Percentiles rank a stretch among this genome's conserved stretches.
phyloP scores from a whole-genome alignment of 192 early-diverging fungal genomes.

The Entrophospora sp. region DNA sequence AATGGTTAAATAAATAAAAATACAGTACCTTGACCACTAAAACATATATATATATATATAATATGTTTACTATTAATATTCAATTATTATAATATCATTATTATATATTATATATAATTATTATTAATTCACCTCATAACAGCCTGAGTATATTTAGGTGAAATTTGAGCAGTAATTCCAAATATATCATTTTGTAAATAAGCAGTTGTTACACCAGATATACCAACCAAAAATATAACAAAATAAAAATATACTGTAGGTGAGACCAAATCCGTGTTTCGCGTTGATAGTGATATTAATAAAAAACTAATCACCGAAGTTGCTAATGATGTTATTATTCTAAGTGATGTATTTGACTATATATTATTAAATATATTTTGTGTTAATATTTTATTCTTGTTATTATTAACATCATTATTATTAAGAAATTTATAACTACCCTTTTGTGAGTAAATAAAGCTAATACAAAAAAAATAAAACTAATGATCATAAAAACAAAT shows the following conservation, averaged over 20 bases:
- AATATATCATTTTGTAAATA: conserved; percentile 60
- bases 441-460: conserved; percentile 43
- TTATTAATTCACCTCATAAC: conserved; percentile 50
- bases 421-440: conserved; percentile 27
- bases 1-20: too few species aligned
- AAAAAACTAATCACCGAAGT: conserved; percentile 48
- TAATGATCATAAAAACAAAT: conserved; percentile 51
- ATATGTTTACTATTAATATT: too few species aligned
- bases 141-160: conserved; percentile 59
- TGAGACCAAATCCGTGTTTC: conserved; percentile 30
- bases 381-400: neutral
- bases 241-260: conserved; percentile 55
- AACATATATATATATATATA: neutral
- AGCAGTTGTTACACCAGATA: conserved; percentile 51
- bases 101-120: too few species aligned
- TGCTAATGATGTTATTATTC: conserved; percentile 39
- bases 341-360: conserved; percentile 24
- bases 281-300: conserved; percentile 38
- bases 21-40: conserved; percentile 42
- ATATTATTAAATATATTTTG: neutral
- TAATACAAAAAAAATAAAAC: conserved; percentile 44
- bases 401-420: too few species aligned
- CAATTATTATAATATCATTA: too few species aligned
- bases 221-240: conserved; percentile 41
- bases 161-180: conserved; percentile 58